Base-by-base conservation (phyloP, 129 eudicot genomes). In the Smallanthus sonchifolius region DNA sequence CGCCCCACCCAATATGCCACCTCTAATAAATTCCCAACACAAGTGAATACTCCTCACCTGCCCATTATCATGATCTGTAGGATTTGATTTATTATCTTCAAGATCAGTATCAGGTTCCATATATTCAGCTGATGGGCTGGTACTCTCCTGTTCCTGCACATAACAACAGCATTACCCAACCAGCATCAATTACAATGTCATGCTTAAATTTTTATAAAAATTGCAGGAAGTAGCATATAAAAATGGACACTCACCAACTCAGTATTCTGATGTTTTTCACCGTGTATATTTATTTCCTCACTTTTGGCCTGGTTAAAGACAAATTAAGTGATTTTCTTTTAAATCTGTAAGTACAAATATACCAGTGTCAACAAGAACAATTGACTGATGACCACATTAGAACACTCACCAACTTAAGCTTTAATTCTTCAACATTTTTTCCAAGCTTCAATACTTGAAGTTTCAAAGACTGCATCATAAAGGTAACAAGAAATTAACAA, bases 391-490 rank as follows among this genome's bases (percentile, higher is more conserved):
- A 70, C 28, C 32, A 69, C 35, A 64, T 49, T 43, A 24, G 67
- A 68, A 59, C 62, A 62, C 84, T 63, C 81, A 93, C 98, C 96
- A 94, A 65, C 74, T 82, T 83, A 36, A 79, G 79, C 85, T 86
- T 77, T 83, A 94, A 78, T 1, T 81, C 89, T 19, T 90, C 97
- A 30, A 90, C 84, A 51, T 86, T 83, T 80, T 69, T 79, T 73
- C 76, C 76, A 69, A 90, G 97, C 88, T 90, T 88, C 77, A 94
- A 80, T 65, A 94, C 96, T 52, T 90, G 88, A 69, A 94, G 88
- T 79, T 90, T 94, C 85, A 94, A 81, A 37, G 98, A 94, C 98
- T 93, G 97, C 91, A 82, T 65, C 72, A 83, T 19, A 69, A 36
- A 77, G 48, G 71, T 71, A 75, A 76, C 60, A 60, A 38, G 20